Evolutionary conservation across 2,329 filamentous ascomycete species (phyloP), one percentile per base, ranked within the genome.

Genomic region (Colletotrichum limetticola): DNA sequence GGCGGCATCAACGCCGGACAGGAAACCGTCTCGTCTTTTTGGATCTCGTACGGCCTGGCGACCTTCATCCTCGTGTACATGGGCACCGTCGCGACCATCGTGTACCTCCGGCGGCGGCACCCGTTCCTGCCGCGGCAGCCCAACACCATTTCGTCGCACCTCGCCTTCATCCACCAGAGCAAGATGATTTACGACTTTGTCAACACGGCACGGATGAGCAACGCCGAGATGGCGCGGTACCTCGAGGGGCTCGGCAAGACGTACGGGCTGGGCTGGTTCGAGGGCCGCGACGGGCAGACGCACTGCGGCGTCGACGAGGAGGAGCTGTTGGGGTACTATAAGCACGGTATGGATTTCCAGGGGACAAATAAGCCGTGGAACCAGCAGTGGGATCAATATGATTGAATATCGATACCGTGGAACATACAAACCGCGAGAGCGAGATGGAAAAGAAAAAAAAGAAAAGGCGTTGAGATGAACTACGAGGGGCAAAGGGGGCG

Each of bases 251-350:
- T 89, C n/a, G 87, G 88, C 49, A 92, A 92, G 83, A 91, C 86
- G 53, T 96, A 95, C 80, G 93, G 92, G 1, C 81, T 95, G 42
- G 94, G 94, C 1, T 95, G 93, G 93, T 95, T 95, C 78, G 83
- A 84, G 53, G 94, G 94, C 0, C 85, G 93, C 22, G 94, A 96
- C 80, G 91, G 91, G 4, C 87, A 92, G 80, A 89, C 89, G 74
- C 94, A 95, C 84, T 92, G 93, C 78, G 94, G 93, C 14, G 89
- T 96, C 70, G 94, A 96, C 78, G 88, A 94, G 83, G 93, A 95
- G 83, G 91, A 93, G 80, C 83, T 95, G 77, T 84, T 87, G 73
- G 88, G 87, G 72, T 83, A 81, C 70, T 95, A 94, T 80, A 90
- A 89, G 80, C 91, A 93, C 79, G 92, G 92, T 5, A 80, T 87